A percentile compares a stretch with the other conserved stretches of the same genome.
Evolutionary conservation across 176 grass and related monocot genomes (phyloP).

Genomic region (Oryza officinalis): DNA sequence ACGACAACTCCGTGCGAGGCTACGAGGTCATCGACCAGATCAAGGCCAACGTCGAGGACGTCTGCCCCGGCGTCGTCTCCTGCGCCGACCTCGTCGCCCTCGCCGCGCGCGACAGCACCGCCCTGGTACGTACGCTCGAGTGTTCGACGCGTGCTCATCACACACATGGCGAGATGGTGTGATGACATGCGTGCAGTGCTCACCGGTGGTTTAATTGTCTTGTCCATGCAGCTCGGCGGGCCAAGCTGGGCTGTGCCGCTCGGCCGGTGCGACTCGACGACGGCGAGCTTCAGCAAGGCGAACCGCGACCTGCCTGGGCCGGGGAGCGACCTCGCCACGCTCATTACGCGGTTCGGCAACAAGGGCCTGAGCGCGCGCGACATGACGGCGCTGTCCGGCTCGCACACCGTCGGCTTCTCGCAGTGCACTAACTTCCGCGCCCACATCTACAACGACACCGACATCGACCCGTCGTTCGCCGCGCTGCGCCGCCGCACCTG

Average conservation of each 20-base stretch:
- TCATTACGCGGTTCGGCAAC: slow-evolving; percentile 45
- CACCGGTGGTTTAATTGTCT: too few species aligned
- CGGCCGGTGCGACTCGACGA: slow-evolving; percentile 69
- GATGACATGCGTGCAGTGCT: too few species aligned
- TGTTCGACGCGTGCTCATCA: too few species aligned
- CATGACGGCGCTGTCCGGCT: slow-evolving; percentile 75
- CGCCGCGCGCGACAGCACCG: slow-evolving; percentile 58
- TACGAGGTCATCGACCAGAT: slow-evolving; percentile 76
- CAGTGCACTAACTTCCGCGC: slow-evolving; percentile 64
- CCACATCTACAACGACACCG: slow-evolving; percentile 66
- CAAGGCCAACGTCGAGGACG: slow-evolving; percentile 58
- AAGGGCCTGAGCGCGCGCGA: slow-evolving; percentile 54
- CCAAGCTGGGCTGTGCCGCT: slow-evolving; percentile 64
- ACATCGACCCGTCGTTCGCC: slow-evolving; percentile 55
- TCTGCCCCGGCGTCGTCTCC: slow-evolving; percentile 66
- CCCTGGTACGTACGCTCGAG: slow-evolving; percentile 33
- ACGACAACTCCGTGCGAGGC: slow-evolving; percentile 67
- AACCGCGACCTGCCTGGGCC: slow-evolving; percentile 62
- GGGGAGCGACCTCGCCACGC: slow-evolving; percentile 21
- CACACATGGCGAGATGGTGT: too few species aligned
- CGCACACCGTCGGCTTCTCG: slow-evolving; percentile 71
- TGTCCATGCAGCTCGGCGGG: slow-evolving; percentile 59
- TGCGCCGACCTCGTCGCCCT: slow-evolving; percentile 87
- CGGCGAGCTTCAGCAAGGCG: slow-evolving; percentile 48
- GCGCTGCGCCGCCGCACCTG: slow-evolving; percentile 28